phyloP scores from a whole-genome alignment of 768 basidiomycete species.

The Tricholoma matsutake region DNA sequence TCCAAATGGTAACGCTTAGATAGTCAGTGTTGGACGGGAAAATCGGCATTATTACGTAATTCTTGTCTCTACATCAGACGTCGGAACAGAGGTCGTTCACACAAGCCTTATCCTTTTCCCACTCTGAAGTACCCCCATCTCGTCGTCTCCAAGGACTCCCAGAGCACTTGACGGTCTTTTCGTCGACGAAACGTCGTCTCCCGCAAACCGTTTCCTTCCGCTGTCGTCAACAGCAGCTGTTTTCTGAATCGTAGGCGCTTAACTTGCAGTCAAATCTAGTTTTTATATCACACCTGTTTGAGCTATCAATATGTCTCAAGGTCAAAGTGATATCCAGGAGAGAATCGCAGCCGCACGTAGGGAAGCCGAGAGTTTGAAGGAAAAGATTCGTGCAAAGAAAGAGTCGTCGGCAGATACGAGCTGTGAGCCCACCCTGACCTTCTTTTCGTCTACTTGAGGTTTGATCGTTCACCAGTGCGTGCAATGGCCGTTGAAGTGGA shows the following conservation, averaged over 20 bases:
- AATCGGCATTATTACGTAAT: neutral
- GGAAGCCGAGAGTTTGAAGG: conserved; percentile 96
- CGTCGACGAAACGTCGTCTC: conserved; percentile 2
- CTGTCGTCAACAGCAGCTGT: neutral
- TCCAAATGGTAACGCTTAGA: neutral
- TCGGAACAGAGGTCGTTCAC: conserved; percentile 19
- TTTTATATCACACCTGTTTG: neutral
- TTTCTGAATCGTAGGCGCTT: neutral
- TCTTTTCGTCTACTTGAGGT: conserved; percentile 1
- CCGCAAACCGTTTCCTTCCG: conserved; percentile 1
- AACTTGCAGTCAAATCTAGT: neutral
- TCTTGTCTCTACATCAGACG: neutral
- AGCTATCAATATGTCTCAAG: conserved; percentile 61
- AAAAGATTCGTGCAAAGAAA: conserved; percentile 95
- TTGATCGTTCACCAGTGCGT: conserved; percentile 58
- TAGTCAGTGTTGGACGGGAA: neutral
- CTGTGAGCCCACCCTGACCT: conserved; percentile 52
- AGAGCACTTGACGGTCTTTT: conserved; percentile 10
- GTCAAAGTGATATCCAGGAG: conserved; percentile 83
- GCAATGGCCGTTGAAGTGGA: conserved; percentile 99
- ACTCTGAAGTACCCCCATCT: conserved; percentile 19
- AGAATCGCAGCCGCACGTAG: conserved; percentile 94
- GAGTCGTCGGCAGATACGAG: conserved; percentile 98
- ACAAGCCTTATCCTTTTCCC: conserved; percentile 21
- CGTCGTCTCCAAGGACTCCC: conserved; percentile 22